Evolutionary conservation across 345 rosid species (phyloP).

Genomic region (Camelina sativa): DNA sequence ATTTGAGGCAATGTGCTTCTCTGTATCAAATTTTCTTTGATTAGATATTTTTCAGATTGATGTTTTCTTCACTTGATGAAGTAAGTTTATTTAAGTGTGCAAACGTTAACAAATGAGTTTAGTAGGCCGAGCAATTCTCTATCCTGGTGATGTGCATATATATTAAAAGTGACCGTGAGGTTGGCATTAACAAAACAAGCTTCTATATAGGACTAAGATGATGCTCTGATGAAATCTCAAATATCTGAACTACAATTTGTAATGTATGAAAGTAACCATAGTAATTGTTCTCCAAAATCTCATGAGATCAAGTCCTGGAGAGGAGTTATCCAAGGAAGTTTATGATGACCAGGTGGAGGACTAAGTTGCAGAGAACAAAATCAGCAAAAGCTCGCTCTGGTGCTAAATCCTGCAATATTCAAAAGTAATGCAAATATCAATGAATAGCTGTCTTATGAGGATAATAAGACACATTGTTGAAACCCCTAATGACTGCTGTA

Average conservation of each 20-base stretch:
- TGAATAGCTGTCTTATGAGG: background rate
- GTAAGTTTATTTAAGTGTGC: background rate
- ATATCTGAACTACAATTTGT: background rate
- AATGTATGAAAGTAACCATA: background rate
- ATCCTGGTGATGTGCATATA: background rate
- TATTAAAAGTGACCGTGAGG: background rate
- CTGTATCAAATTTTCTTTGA: background rate
- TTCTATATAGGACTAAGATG: background rate
- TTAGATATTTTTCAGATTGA: background rate
- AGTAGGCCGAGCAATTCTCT: background rate
- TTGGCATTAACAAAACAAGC: constrained; percentile 1
- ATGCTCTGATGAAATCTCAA: constrained; percentile 3
- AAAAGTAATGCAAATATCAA: constrained; percentile 1
- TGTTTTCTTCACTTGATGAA: background rate
- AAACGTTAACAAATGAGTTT: background rate
- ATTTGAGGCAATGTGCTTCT: constrained; percentile 21
- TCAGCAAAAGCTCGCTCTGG: constrained; percentile 83
- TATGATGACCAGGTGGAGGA: constrained; percentile 78
- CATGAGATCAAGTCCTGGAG: background rate
- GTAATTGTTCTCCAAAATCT: background rate
- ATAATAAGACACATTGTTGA: background rate
- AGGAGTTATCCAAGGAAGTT: constrained; percentile 57
- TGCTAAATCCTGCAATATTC: constrained; percentile 55
- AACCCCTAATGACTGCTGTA: background rate
- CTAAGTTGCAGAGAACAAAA: constrained; percentile 80